A percentile compares a stretch with the other conserved stretches of the same genome.
Evolutionary conservation across 805 yeast species (phyloP).

Genomic region (Phaffomyces antillensis): DNA sequence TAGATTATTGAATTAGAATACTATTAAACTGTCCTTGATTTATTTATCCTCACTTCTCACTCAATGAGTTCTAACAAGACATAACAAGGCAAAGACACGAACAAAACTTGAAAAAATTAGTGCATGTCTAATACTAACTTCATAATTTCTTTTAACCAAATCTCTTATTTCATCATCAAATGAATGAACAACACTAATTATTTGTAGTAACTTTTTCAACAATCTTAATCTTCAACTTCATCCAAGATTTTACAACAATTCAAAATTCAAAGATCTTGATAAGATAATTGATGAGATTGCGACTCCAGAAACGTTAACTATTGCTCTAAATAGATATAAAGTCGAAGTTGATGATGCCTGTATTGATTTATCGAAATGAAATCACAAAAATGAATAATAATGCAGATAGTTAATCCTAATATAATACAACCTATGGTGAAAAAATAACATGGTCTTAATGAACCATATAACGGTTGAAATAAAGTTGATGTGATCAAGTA

Average conservation of each 20-base stretch:
- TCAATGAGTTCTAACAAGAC: slow-evolving; percentile 3
- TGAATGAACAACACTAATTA: slow-evolving; percentile 13
- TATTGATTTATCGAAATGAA: slow-evolving; percentile 52
- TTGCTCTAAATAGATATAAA: slow-evolving; percentile 55
- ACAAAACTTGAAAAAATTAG: slow-evolving; percentile 6
- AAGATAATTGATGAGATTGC: slow-evolving; percentile 29
- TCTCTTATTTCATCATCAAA: slow-evolving; percentile 7
- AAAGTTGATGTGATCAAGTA: slow-evolving; percentile 35
- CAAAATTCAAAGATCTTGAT: slow-evolving; percentile 3
- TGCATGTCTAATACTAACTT: slow-evolving; percentile 13
- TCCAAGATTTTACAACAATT: slow-evolving; percentile 10
- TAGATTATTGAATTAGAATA: neutral
- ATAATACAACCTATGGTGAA: slow-evolving; percentile 30
- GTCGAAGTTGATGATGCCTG: slow-evolving; percentile 62
- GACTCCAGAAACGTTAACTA: slow-evolving; percentile 58
- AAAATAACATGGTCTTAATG: slow-evolving; percentile 28
- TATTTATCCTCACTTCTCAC: neutral
- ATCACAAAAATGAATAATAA: slow-evolving; percentile 61
- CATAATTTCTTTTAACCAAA: slow-evolving; percentile 8
- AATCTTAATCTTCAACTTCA: slow-evolving; percentile 4
- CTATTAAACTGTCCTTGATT: too few relatives aligned
- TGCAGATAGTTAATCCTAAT: too few relatives aligned
- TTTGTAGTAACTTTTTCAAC: slow-evolving; percentile 11
- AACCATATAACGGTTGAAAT: slow-evolving; percentile 36
- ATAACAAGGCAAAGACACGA: slow-evolving; percentile 7